These are phyloP conservation scores for Agaricus sinodeliciosus DNA, from an alignment of 768 basidiomycete genomes.

Conservation along the genomic window DNA sequence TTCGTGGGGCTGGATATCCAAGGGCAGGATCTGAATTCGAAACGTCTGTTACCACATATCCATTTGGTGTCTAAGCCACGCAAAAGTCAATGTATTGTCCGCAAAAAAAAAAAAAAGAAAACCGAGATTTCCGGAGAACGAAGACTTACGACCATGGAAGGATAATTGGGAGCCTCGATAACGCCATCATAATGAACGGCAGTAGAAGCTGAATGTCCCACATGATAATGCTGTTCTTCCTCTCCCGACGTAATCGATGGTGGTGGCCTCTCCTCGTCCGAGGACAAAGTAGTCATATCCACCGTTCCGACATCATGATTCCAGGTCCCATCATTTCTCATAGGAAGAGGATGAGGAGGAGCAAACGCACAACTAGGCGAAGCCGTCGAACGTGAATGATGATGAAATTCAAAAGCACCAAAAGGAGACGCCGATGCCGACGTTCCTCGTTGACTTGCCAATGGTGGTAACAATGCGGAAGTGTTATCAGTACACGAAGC, in stretches of 20 bases:
- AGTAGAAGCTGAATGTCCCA: too few species aligned
- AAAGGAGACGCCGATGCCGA: background rate
- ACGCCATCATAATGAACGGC: background rate
- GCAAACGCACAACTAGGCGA: background rate
- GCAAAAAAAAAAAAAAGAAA: too few species aligned
- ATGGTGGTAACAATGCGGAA: conserved; percentile 1
- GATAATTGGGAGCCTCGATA: background rate
- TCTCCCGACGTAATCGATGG: background rate
- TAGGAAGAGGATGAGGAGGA: too few species aligned
- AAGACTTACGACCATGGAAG: background rate
- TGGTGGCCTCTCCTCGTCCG: background rate
- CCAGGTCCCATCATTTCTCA: background rate
- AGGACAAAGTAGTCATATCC: background rate
- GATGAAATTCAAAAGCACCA: background rate
- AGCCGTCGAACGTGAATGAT: background rate
- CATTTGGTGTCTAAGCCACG: background rate
- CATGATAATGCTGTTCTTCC: background rate
- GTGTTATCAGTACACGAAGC: background rate
- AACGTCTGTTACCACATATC: too few species aligned
- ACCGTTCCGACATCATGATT: background rate
- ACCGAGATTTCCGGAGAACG: background rate
- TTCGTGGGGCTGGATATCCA: too few species aligned
- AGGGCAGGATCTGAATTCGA: too few species aligned
- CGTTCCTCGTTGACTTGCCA: background rate
- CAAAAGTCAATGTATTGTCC: background rate